Evolutionary conservation across 805 yeast genomes (phyloP).

Genomic region (Kazachstania martiniae): DNA sequence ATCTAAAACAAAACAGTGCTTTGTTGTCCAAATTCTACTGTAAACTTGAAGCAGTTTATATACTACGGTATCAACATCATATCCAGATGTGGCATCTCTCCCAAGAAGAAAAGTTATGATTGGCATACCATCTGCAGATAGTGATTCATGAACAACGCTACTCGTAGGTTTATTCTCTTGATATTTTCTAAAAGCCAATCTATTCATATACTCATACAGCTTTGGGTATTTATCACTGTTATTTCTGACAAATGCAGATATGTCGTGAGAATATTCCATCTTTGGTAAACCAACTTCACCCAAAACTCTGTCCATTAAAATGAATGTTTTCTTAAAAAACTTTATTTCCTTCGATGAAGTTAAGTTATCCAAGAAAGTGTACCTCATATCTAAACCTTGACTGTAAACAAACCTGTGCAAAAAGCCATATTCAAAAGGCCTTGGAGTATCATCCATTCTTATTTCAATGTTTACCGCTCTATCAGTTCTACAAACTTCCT

Average conservation of each 20-base stretch:
- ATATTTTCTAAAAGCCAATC: conserved; percentile 44
- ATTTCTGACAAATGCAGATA: conserved; percentile 42
- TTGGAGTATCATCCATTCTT: conserved; percentile 14
- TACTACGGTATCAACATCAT: conserved; percentile 40
- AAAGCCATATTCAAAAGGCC: conserved; percentile 25
- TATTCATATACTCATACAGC: conserved; percentile 64
- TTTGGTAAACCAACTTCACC: conserved; percentile 49
- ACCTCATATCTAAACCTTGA: conserved; percentile 34
- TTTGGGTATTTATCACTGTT: conserved; percentile 39
- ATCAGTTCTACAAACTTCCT: conserved; percentile 23
- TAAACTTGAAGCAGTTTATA: conserved; percentile 55
- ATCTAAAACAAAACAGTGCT: conserved; percentile 53
- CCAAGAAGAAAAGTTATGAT: conserved; percentile 43
- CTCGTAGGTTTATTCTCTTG: conserved; percentile 24
- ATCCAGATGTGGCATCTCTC: conserved; percentile 27
- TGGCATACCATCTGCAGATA: conserved; percentile 66
- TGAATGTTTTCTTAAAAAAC: conserved; percentile 22
- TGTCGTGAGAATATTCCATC: conserved; percentile 42
- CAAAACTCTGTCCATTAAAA: conserved; percentile 37
- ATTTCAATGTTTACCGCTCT: conserved; percentile 11
- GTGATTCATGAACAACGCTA: conserved; percentile 48
- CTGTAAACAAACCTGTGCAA: conserved; percentile 41
- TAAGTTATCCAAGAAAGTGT: conserved; percentile 11
- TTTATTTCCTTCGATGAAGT: conserved; percentile 13
- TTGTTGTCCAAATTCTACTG: conserved; percentile 61